Evolutionary conservation across 2,329 filamentous ascomycete species (phyloP), one percentile per base, ranked within the genome.

Genomic region (Alternaria brassicae): DNA sequence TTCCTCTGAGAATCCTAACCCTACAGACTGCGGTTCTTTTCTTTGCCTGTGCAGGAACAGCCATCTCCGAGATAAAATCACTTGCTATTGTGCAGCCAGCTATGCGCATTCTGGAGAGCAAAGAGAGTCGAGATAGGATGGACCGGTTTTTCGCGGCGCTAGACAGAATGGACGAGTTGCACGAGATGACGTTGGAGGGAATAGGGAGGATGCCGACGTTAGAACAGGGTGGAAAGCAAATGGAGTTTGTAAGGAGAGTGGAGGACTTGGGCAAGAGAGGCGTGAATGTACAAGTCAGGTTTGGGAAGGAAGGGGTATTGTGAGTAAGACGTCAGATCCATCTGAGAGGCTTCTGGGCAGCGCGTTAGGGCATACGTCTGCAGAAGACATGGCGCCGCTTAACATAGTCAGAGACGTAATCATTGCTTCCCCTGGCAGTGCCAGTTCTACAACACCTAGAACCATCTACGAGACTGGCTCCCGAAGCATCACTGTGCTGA

Each of bases 401-500:
- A 17, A 9, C 19, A 36, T 15, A n/a, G 19, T 23, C 44, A 23
- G 32, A 32, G 36, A 1, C 28, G 28, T 48, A 21, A 40, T n/a
- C 30, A 13, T 21, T n/a, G 15, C 21, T 6, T 48, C 19, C 19
- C 32, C 7, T 1, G 28, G 15, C 28, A 12, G n/a, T 32, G n/a
- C 12, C 39, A 25, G n/a, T 39, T 8, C 27, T 41, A 23, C 37
- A 21, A 12, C 19, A n/a, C 37, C 21, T 36, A 25, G 58, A 37
- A 34, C 40, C 3, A 27, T 37, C 27, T 51, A 45, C 15, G 27
- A 12, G 13, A 30, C 19, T 17, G 66, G 65, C 17, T 69, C 63
- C n/a, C 74, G 66, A 17, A 76, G 66, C 75, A 77, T 76, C 9
- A 64, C 55, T 3, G 71, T 74, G 45, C 66, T 74, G 12, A 25